Percentiles rank a stretch among this genome's conserved stretches.
These are phyloP conservation scores for Boletus rubroflammeus DNA, from an alignment of 768 basidiomycete genomes.

Conservation along the genomic window DNA sequence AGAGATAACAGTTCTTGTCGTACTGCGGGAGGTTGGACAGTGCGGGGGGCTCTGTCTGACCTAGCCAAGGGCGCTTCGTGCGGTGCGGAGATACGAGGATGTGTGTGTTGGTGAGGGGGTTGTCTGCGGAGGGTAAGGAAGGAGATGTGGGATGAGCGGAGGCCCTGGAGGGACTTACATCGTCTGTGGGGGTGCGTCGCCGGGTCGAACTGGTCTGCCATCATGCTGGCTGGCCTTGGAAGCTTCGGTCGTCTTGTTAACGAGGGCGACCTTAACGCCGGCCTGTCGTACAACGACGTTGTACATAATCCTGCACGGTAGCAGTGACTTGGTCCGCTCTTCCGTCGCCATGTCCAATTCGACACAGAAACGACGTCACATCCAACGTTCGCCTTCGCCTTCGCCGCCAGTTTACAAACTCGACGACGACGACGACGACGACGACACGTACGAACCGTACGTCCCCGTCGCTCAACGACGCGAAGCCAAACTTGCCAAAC, in stretches of 20 bases:
- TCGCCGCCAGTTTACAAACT: slow-evolving; percentile 57
- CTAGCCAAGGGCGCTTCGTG: slow-evolving; percentile 87
- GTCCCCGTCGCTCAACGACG: slow-evolving; percentile 83
- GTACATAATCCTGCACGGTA: neutral
- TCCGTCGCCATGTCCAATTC: slow-evolving; percentile 25
- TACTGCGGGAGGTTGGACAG: slow-evolving; percentile 51
- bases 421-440: slow-evolving; percentile 44
- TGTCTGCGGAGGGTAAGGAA: slow-evolving; percentile 45
- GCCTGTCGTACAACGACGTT: too few relatives aligned
- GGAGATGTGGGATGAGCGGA: neutral
- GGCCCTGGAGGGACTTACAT: slow-evolving; percentile 43
- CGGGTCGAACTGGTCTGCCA: slow-evolving; percentile 49
- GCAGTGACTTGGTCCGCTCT: neutral
- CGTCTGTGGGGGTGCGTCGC: slow-evolving; percentile 67
- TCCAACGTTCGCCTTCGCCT: slow-evolving; percentile 56
- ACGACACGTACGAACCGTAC: slow-evolving; percentile 75
- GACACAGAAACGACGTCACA: slow-evolving; percentile 48
- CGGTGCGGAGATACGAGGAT: slow-evolving; percentile 88
- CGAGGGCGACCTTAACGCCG: neutral
- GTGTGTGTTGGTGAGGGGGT: slow-evolving; percentile 74
- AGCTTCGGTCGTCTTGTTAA: neutral
- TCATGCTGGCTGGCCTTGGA: neutral
- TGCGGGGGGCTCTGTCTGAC: slow-evolving; percentile 72
- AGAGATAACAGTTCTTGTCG: slow-evolving; percentile 79
- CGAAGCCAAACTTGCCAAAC: slow-evolving; percentile 73